A percentile compares a stretch with the other conserved stretches of the same genome.
Conservation (phyloP, 352 stramenopile genomes). For the Phytophthora capsici region DNA sequence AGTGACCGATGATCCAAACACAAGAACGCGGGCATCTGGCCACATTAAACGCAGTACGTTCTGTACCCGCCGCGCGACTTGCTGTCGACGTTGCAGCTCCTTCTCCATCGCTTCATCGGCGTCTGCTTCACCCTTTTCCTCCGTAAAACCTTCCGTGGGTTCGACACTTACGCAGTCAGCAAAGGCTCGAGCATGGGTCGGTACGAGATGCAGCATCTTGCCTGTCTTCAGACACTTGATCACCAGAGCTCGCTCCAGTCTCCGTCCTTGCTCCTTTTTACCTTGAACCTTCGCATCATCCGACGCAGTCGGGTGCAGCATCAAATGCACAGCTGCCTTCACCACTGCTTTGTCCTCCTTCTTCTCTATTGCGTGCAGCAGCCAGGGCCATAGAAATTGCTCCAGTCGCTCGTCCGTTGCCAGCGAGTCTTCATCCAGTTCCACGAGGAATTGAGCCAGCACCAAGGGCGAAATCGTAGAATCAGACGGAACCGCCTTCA, state of each 20-base stretch:
- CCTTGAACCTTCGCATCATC: slow-evolving; percentile 26
- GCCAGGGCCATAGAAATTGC: slow-evolving; percentile 67
- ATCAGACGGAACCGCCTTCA: slow-evolving; percentile 21
- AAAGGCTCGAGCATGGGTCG: slow-evolving; percentile 33
- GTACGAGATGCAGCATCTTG: slow-evolving; percentile 50
- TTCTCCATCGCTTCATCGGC: not conserved
- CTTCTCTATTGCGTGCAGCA: slow-evolving; percentile 31
- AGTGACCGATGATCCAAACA: slow-evolving; percentile 77
- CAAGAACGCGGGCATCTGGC: slow-evolving; percentile 65
- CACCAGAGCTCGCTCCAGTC: slow-evolving; percentile 58
- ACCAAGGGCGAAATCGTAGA: slow-evolving; percentile 37
- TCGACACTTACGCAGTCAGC: not conserved
- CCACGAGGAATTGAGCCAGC: slow-evolving; percentile 64
- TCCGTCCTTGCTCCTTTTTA: slow-evolving; percentile 41
- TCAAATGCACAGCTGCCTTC: slow-evolving; percentile 47
- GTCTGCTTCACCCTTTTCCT: not conserved
- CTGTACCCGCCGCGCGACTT: slow-evolving; percentile 52
- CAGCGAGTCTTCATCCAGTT: slow-evolving; percentile 47
- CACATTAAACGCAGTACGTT: slow-evolving; percentile 57
- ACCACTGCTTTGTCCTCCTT: slow-evolving; percentile 21
- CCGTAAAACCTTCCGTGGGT: not conserved
- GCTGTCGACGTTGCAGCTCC: slow-evolving; percentile 36
- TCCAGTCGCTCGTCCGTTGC: slow-evolving; percentile 43
- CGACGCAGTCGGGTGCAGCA: slow-evolving; percentile 36
- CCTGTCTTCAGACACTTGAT: slow-evolving; percentile 40